Evolutionary conservation across 805 yeast genomes (phyloP).

Genomic region (Scheffersomyces ergatensis): DNA sequence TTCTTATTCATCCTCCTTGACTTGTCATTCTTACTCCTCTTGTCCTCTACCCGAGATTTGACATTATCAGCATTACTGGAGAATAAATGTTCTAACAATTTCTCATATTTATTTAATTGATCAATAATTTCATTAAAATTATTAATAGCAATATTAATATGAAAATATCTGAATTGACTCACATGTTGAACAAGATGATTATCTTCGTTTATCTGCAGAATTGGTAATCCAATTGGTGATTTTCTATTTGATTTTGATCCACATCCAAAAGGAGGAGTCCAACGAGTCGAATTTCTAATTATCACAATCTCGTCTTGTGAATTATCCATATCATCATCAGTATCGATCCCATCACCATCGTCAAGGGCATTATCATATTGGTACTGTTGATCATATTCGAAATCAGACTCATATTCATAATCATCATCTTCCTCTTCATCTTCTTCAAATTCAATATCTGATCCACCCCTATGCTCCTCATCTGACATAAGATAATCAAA

Average conservation of each 20-base stretch:
- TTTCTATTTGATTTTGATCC: not conserved
- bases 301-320: not conserved
- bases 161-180: conserved; percentile 3
- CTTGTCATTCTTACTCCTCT: too few relatives aligned
- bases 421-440: not conserved
- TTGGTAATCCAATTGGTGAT: not conserved
- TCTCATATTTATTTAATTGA: conserved; percentile 1
- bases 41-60: too few relatives aligned
- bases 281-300: not conserved
- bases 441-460: not conserved
- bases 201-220: not conserved
- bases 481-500: not conserved
- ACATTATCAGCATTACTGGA: too few relatives aligned
- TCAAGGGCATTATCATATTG: not conserved
- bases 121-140: conserved; percentile 4
- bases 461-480: not conserved
- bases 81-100: conserved; percentile 2
- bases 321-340: not conserved
- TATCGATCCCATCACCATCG: not conserved
- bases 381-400: not conserved
- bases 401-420: not conserved
- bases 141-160: conserved; percentile 4
- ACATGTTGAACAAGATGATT: conserved; percentile 3
- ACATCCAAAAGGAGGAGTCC: not conserved
- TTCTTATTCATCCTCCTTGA: too few relatives aligned